Base-by-base conservation (phyloP, 192 early-diverging fungal genomes). In the Linderina pennispora region DNA sequence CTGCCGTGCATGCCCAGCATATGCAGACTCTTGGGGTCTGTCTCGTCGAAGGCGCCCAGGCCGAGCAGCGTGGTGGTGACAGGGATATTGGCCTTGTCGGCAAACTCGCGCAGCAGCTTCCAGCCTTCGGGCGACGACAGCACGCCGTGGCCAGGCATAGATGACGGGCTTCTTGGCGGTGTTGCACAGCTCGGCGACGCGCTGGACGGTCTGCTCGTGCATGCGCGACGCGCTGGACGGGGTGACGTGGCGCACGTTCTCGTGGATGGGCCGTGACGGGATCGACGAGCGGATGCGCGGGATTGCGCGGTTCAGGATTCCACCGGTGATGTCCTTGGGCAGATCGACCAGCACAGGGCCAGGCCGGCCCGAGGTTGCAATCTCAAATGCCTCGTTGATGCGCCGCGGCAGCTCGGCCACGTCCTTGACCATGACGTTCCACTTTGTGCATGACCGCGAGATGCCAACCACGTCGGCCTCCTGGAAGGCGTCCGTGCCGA, bases 1-100 rank as follows among this genome's bases (percentile, higher is more conserved):
- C 82, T 78, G 16, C 96, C 96, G 74, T 99, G 96, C 96, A 99
- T 99, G 56, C 96, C 96, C 19, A 99, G 80, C 96, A 99, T 99
- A 62, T 97, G 92, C 48, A 99, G 74, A 39, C 84, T 85, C 43
- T 78, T 81, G 8, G 88, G 86, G 71, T 97, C 88, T 31, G 76
- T 52, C 63, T 99, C 96, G 59, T 97, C 94, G 66, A 89, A 96
- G 13, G 86, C 87, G 50, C 94, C 96, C 32, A 97, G 77, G 33
- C 90, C 92, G 58, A 87, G 79, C 21, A 97, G 77, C 22, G 94
- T 97, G n/a, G 94, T 97, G 8, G 94, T 99, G 9, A 99, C 94
- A 5, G 96, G 96, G 52, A 97, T 87, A 65, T 94, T 93, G 54
- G 85, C 90, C 47, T 79, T 77, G 31, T 88, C 81, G 8, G 84